Evolutionary conservation across 2,329 filamentous ascomycete species (phyloP), one percentile per base, ranked within the genome.

Genomic region (Penicillium verrucosum): DNA sequence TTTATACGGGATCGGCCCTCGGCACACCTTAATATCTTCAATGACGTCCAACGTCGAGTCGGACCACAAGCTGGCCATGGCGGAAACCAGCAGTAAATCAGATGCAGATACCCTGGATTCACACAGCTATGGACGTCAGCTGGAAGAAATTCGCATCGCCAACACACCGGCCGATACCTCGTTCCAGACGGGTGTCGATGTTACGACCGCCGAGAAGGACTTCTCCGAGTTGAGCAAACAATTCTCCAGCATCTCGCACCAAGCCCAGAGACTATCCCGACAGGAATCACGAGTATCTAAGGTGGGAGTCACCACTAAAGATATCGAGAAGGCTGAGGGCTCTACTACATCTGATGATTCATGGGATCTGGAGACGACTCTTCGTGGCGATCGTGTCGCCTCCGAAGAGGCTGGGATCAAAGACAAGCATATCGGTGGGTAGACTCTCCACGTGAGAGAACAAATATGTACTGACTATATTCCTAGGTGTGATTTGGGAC

Each of bases 321-420:
- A 89, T 74, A 67, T 84, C 9, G 88, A 90, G 65, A 88, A 88
- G 71, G 78, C 73, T 1, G 70, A 71, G 3, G 73, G 73, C 29
- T 69, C 74, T 1, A 66, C 73, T 1, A 73, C 74, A 3, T 78
- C 78, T 0, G 78, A 78, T 2, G 84, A 84, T 54, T 78, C 81
- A 10, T 96, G 94, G 73, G 87, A 96, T 69, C 79, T 96, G 37
- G 89, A 96, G 71, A 75, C 80, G 9, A 86, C 87, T 4, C 77
- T 96, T 58, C 84, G 89, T 43, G 89, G 90, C 3, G 86, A 86
- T 54, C 81, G 88, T 55, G 83, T 82, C 44, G 87, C 90, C 9
- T 89, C 91, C 68, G 81, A 83, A 59, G 85, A 88, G 60, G 89
- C 89, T 6, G 91, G 91, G 1, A 95, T 95, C 73, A 87, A 86